These are phyloP conservation scores for Saccharomycopsis hybrid DNA, from an alignment of 1,139 yeast genomes.

Conservation along the genomic window DNA sequence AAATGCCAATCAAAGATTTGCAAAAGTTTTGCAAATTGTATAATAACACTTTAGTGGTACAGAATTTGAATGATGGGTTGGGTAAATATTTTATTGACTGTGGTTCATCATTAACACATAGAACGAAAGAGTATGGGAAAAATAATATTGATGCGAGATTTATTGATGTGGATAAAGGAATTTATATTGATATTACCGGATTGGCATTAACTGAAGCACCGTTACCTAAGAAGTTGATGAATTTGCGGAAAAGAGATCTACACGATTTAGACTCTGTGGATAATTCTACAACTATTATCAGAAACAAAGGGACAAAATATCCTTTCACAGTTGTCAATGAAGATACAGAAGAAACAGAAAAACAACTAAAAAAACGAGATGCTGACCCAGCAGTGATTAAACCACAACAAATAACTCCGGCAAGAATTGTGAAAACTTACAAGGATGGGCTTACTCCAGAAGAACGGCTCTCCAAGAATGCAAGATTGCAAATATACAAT, in stretches of 20 bases:
- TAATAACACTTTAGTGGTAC: conserved; percentile 42
- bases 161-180: conserved; percentile 68
- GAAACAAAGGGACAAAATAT: conserved; percentile 1
- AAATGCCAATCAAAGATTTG: conserved; percentile 57
- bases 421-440: conserved; percentile 11
- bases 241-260: conserved; percentile 26
- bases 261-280: not conserved
- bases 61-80: conserved; percentile 58
- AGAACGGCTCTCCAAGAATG: conserved; percentile 28
- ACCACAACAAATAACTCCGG: conserved; percentile 18
- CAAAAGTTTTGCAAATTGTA: conserved; percentile 40
- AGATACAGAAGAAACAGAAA: not conserved
- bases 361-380: not conserved
- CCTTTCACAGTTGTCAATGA: conserved; percentile 7
- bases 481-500: conserved; percentile 31
- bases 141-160: conserved; percentile 82
- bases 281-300: not conserved
- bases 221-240: conserved; percentile 32
- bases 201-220: conserved; percentile 37
- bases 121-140: conserved; percentile 38
- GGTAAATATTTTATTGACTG: conserved; percentile 51
- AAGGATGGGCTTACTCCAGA: conserved; percentile 20
- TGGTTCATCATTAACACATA: conserved; percentile 37
- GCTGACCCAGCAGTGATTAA: conserved; percentile 2
- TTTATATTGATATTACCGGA: conserved; percentile 65